Percentiles rank a stretch among this genome's conserved stretches.
These are phyloP conservation scores for Dimocarpus longan DNA, from an alignment of 345 rosid species.

Conservation along the genomic window DNA sequence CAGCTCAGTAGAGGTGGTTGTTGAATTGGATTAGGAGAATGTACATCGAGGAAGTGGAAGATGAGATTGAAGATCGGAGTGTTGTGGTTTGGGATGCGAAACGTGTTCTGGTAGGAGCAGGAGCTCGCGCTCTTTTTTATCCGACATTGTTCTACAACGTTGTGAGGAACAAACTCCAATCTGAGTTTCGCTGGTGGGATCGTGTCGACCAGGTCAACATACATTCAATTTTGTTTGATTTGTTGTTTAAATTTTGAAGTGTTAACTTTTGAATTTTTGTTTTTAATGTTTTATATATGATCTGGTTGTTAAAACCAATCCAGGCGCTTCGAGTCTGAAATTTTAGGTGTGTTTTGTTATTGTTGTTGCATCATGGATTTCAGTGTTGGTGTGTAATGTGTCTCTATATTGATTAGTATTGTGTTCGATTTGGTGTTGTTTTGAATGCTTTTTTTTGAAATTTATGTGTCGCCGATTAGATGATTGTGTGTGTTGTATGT, in stretches of 20 bases:
- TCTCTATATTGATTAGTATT: neutral
- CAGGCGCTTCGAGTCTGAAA: neutral
- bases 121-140: slow-evolving; percentile 66
- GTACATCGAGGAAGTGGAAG: slow-evolving; percentile 32
- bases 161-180: slow-evolving; percentile 58
- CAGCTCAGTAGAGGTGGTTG: neutral
- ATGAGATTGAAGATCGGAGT: slow-evolving; percentile 16
- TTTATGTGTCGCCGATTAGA: too few species aligned
- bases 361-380: neutral
- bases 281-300: neutral
- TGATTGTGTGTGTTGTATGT: too few species aligned
- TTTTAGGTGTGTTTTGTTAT: neutral
- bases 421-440: neutral
- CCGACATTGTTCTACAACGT: slow-evolving; percentile 67
- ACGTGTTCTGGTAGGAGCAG: slow-evolving; percentile 64
- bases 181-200: slow-evolving; percentile 82
- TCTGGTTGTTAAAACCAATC: neutral
- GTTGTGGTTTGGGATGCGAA: slow-evolving; percentile 47
- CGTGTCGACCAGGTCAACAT: slow-evolving; percentile 53
- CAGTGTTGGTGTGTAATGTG: neutral
- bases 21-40: slow-evolving; percentile 2
- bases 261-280: neutral
- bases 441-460: too few species aligned
- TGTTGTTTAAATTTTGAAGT: neutral
- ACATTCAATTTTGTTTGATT: neutral